Base-by-base conservation (phyloP, 306 rosid species). In the Inga oerstediana region DNA sequence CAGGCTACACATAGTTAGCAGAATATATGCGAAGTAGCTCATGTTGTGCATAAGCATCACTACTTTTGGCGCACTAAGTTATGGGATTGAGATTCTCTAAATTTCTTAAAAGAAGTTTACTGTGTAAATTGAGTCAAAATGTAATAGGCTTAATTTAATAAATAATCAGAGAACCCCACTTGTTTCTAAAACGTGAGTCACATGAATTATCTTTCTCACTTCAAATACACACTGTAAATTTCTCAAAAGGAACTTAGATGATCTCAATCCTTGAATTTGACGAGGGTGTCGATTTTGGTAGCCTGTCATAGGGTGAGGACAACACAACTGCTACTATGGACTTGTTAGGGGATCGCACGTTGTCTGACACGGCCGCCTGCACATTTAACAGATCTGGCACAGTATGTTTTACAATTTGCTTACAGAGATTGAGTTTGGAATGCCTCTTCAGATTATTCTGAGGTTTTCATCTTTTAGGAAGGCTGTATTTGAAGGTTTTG, bases 1-100 rank as follows among this genome's bases (percentile, higher is more conserved):
- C 86, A 61, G 80, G 48, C 81, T 44, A 59, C 64, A 59, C 64
- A n/a, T 58, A 49, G 77, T 56, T 78, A 74, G 37, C 72, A 30
- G 81, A 79, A 73, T 81, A 81, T 51, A 74, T 80, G 69, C 24
- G 15, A 66, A 43, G 54, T 35, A 70, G 51, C 46, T 35, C 59
- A 13, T 30, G 46, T 41, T 74, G 37, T 77, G 69, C 71, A 10
- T 16, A 41, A 46, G 39, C 67, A 30, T 69, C 64, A 11, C 77
- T 78, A 16, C 67, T 76, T 39, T 70, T 41, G 52, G 74, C 62
- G 48, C 61, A 24, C 35, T 45, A 64, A 35, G 24, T 10, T 44
- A 12, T 71, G 37, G 75, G 75, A 44, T 13, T 22, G 56, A 30
- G 56, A 20, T 41, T 9, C 51, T 19, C 49, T 39, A 19, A 19